Evolutionary conservation across 2,329 filamentous ascomycete genomes (phyloP).

Genomic region (Macrophomina pseudophaseolina): DNA sequence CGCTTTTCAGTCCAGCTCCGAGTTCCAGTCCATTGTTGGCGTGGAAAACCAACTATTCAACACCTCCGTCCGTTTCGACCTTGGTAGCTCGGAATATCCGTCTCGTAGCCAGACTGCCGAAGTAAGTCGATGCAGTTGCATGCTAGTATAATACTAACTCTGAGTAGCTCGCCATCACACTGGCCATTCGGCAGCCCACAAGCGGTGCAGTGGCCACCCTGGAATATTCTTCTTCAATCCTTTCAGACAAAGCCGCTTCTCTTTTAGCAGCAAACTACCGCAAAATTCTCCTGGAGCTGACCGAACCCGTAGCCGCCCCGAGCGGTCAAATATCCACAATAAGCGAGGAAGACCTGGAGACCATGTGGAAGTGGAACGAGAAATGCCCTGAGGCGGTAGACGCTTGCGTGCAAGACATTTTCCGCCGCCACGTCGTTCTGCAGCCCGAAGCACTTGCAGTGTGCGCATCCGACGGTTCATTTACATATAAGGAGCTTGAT

Average conservation of each 20-base stretch:
- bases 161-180: neutral
- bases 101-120: slow-evolving; percentile 1
- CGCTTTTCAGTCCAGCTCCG: neutral
- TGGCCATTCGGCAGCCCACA: neutral
- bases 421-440: slow-evolving; percentile 6
- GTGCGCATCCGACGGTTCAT: slow-evolving; percentile 39
- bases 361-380: slow-evolving; percentile 7
- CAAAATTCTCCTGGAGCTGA: slow-evolving; percentile 1
- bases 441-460: slow-evolving; percentile 38
- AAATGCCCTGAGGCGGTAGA: slow-evolving; percentile 6
- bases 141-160: neutral
- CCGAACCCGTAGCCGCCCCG: neutral
- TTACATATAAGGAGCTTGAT: slow-evolving; percentile 41
- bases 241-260: slow-evolving; percentile 9
- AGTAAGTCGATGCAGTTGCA: neutral
- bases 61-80: neutral
- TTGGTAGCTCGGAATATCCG: neutral
- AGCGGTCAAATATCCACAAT: neutral
- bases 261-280: slow-evolving; percentile 10
- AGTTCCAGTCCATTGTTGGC: slow-evolving; percentile 7
- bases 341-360: slow-evolving; percentile 2
- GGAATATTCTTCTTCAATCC: slow-evolving; percentile 4
- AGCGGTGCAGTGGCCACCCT: neutral
- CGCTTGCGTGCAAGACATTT: slow-evolving; percentile 15
- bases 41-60: slow-evolving; percentile 10